Evolutionary conservation across 495 filamentous ascomycete species (phyloP).

Genomic region (Cetradonia linearis): DNA sequence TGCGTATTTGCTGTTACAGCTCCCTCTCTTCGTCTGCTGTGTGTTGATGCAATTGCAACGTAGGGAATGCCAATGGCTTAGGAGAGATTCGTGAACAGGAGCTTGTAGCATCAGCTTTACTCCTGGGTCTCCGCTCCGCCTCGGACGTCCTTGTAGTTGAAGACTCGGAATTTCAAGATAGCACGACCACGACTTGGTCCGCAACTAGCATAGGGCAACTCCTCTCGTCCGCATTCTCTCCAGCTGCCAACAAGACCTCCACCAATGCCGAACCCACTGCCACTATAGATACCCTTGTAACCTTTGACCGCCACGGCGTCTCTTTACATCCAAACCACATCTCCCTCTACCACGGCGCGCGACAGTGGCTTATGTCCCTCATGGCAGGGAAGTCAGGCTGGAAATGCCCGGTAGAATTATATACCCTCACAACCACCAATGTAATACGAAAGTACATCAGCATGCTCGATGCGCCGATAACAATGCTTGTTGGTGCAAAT

Average conservation of each 20-base stretch:
- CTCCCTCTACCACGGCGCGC: slow-evolving; percentile 71
- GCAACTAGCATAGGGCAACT: slow-evolving; percentile 55
- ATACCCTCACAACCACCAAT: slow-evolving; percentile 64
- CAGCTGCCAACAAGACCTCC: not conserved
- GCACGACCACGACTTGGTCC: slow-evolving; percentile 70
- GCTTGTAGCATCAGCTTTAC: slow-evolving; percentile 62
- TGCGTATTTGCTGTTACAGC: slow-evolving; percentile 28
- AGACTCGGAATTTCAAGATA: slow-evolving; percentile 69
- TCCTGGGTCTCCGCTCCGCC: slow-evolving; percentile 60
- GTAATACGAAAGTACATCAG: slow-evolving; percentile 70
- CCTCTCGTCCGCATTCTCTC: slow-evolving; percentile 39
- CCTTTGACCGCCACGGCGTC: slow-evolving; percentile 73
- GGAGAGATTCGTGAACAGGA: slow-evolving; percentile 74
- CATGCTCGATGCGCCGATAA: slow-evolving; percentile 61
- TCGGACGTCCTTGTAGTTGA: slow-evolving; percentile 78
- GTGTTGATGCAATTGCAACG: slow-evolving; percentile 9
- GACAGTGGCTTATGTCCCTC: slow-evolving; percentile 54
- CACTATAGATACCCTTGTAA: slow-evolving; percentile 72
- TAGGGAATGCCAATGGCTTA: slow-evolving; percentile 76
- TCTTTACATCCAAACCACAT: slow-evolving; percentile 88
- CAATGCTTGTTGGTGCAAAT: slow-evolving; percentile 41
- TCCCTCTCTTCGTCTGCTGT: not conserved
- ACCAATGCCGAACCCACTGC: slow-evolving; percentile 36
- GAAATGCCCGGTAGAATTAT: slow-evolving; percentile 64
- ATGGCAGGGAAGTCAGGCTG: slow-evolving; percentile 56